Evolutionary conservation across 2,329 filamentous ascomycete genomes (phyloP), one percentile per base, ranked within the genome.

Genomic region (Botrytis pseudocinerea): DNA sequence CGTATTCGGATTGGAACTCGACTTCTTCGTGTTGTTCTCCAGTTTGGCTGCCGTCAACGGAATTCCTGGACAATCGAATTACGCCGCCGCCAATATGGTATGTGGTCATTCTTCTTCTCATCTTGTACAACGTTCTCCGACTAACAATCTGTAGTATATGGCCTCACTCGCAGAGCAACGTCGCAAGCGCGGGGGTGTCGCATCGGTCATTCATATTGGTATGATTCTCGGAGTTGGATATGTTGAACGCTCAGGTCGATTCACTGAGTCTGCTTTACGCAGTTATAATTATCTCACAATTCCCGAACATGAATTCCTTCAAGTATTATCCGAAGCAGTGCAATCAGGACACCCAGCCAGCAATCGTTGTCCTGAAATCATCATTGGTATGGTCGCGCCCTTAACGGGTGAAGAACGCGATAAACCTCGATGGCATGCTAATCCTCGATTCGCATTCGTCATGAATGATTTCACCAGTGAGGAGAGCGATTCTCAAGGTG

Each of bases 191-290:
- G 84, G 85, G 2, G 78, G 86, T 2, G 81, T 84, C 4, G 85
- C 84, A 38, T 82, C 85, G 0, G 84, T 84, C 0, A 81, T 91
- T 2, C 84, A 90, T 76, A 80, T 90, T 22, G 87, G 87, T 0
- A 83, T 84, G 1, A 83, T 90, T 14, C 79, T 80, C 4, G 84
- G 81, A 8, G 78, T 82, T 6, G 84, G 85, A 1, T 82, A 80
- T 69, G 76, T 85, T 6, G 51, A 57, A 51, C 72, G 60, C 6
- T 46, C 62, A 40, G 70, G 63, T 20, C 40, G 42, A 20, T 46
- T 48, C 25, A 69, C 51, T 7, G 63, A 69, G 10, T 46, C 62
- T 59, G 42, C 54, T 25, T 28, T 72, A 2, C 35, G 40, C 28
- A 72, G 32, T 32, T 69, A 59, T 6, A 61, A 57, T 22, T 72